These are phyloP conservation scores for Testicularia cyperi DNA, from an alignment of 1,284 basidiomycete genomes.

Conservation along the genomic window DNA sequence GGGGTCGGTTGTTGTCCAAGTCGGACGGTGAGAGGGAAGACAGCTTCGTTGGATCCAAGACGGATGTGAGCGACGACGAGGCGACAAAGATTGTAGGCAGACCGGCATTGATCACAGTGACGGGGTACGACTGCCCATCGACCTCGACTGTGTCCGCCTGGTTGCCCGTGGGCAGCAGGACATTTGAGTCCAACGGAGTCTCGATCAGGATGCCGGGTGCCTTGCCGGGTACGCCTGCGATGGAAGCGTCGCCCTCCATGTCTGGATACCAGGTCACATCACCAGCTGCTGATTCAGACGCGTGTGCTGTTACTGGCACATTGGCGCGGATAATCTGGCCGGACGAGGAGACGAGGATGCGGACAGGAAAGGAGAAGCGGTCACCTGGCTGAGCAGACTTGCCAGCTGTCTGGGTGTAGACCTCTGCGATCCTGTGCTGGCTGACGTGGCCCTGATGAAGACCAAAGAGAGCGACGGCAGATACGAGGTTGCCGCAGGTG, in stretches of 20 bases:
- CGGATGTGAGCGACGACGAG: conserved; percentile 16
- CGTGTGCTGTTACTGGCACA: conserved; percentile 27
- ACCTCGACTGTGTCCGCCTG: conserved; percentile 24
- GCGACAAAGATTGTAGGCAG: conserved; percentile 53
- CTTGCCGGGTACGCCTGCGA: conserved; percentile 55
- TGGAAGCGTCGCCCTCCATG: conserved; percentile 28
- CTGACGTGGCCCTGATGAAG: conserved; percentile 23
- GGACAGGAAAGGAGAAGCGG: conserved; percentile 17
- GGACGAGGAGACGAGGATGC: conserved; percentile 40
- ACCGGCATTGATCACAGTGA: conserved; percentile 52
- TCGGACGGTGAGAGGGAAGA: conserved; percentile 9
- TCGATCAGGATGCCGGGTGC: conserved; percentile 47
- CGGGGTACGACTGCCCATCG: conserved; percentile 7
- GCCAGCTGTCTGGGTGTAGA: background rate
- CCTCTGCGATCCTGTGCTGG: conserved; percentile 9
- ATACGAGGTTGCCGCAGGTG: conserved; percentile 57
- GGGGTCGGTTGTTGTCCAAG: conserved; percentile 35
- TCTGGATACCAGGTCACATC: conserved; percentile 23
- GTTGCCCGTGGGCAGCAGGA: conserved; percentile 41
- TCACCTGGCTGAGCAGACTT: conserved; percentile 1
- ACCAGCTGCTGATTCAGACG: background rate
- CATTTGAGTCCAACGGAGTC: conserved; percentile 32
- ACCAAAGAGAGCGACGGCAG: conserved; percentile 50
- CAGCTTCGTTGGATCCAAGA: conserved; percentile 12
- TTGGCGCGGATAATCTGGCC: conserved; percentile 48